Evolutionary conservation across 495 filamentous ascomycete species (phyloP).

Genomic region (Trichocladium antarcticum): DNA sequence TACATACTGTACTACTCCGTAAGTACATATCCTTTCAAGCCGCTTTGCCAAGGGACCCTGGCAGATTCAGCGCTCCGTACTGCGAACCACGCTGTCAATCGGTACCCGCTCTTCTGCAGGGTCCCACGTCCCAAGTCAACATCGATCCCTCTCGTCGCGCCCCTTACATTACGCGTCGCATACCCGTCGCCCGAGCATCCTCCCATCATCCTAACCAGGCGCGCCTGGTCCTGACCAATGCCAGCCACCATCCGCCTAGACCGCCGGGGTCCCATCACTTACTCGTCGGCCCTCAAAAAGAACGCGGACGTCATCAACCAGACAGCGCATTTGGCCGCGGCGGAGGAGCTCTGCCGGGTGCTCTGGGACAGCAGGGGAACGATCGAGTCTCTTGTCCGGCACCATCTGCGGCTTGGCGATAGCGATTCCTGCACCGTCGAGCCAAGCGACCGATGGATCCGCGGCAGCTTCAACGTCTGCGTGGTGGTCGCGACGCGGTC

Average conservation of each 20-base stretch:
- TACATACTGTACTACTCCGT: too few species aligned
- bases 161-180: too few species aligned
- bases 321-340: constrained; percentile 9
- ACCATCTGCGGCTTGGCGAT: constrained; percentile 10
- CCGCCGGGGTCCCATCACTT: constrained; percentile 10
- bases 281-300: constrained; percentile 9
- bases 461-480: neutral
- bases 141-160: too few species aligned
- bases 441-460: neutral
- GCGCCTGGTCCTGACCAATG: constrained; percentile 1
- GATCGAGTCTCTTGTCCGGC: constrained; percentile 11
- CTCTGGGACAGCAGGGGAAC: constrained; percentile 10
- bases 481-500: neutral
- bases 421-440: constrained; percentile 1
- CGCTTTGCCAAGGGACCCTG: too few species aligned
- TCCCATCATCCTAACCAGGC: neutral
- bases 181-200: too few species aligned
- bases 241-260: constrained; percentile 7
- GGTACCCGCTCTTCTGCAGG: too few species aligned
- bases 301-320: constrained; percentile 13
- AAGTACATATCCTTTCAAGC: too few species aligned
- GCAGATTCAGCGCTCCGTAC: too few species aligned
- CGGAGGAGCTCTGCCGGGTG: constrained; percentile 21
- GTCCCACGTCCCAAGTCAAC: too few species aligned
- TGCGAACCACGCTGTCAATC: too few species aligned